phyloP scores from a whole-genome alignment of 2,329 filamentous ascomycete species.

The Pseudogymnoascus sp. region DNA sequence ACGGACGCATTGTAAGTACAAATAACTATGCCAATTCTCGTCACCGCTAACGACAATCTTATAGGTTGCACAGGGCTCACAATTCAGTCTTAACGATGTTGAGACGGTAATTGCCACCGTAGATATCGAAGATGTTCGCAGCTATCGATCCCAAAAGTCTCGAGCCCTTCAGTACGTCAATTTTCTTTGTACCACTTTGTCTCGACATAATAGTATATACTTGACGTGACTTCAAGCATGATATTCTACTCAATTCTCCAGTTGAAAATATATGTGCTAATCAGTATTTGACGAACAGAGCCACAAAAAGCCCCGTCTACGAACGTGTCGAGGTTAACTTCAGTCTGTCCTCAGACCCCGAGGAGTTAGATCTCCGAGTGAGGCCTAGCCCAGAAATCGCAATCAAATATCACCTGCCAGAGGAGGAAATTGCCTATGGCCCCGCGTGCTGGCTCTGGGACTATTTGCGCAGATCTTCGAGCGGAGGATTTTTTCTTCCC shows the following conservation, averaged over 20 bases:
- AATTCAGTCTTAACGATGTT: constrained; percentile 58
- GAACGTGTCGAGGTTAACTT: constrained; percentile 35
- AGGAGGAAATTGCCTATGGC: constrained; percentile 60
- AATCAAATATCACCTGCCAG: constrained; percentile 50
- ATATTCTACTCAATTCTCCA: not conserved
- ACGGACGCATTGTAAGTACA: constrained; percentile 42
- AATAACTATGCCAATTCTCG: not conserved
- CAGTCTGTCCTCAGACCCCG: constrained; percentile 34
- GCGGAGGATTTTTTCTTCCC: constrained; percentile 50
- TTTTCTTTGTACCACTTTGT: not conserved
- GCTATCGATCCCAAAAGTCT: constrained; percentile 40
- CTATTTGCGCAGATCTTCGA: constrained; percentile 43
- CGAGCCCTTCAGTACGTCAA: constrained; percentile 17
- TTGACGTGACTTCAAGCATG: not conserved
- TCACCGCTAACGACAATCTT: not conserved
- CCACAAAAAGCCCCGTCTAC: constrained; percentile 31
- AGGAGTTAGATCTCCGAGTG: constrained; percentile 38
- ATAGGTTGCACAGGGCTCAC: constrained; percentile 53
- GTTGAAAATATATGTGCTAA: not conserved
- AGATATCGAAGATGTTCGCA: constrained; percentile 64
- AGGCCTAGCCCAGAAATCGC: constrained; percentile 32
- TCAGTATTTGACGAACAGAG: constrained; percentile 9
- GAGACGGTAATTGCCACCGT: constrained; percentile 60
- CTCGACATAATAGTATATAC: not conserved
- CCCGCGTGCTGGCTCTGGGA: constrained; percentile 63